phyloP scores from a whole-genome alignment of 306 rosid species.

The apple (Malus domestica) region ASM211411v1 NC_041801.1:24293501-24294000 shows the following conservation, averaged over 20 bases:
- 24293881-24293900: slow-evolving; percentile 47
- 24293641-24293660: neutral
- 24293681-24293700: too few relatives aligned
- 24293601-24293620: neutral
- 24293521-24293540: neutral
- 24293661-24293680: neutral
- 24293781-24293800: neutral
- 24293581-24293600: neutral
- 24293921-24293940: slow-evolving; percentile 54
- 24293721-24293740: neutral
- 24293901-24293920: slow-evolving; percentile 68
- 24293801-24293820: neutral
- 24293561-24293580: neutral
- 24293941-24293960: slow-evolving; percentile 50
- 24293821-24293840: neutral
- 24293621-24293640: neutral
- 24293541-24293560: neutral
- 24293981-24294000: slow-evolving; percentile 42
- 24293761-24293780: neutral
- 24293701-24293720: neutral
- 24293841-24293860: neutral
- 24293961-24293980: slow-evolving; percentile 50
- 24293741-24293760: neutral
- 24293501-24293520: neutral
- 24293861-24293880: slow-evolving; percentile 49